Conservation (phyloP, 129 eudicot genomes). For the Apium graveolens region DNA sequence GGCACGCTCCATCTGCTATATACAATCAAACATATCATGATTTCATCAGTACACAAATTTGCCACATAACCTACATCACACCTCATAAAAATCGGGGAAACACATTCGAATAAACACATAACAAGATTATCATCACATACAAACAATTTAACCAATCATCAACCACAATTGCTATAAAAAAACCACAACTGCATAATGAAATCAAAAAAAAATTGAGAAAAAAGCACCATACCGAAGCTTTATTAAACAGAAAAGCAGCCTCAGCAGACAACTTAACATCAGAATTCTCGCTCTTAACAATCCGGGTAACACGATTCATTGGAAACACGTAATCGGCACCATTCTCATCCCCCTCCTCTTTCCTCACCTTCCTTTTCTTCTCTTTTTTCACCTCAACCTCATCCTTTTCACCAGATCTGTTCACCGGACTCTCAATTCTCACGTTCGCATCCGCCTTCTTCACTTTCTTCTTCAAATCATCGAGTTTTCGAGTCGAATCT, state of each 20-base stretch:
- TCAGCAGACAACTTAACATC: conserved; percentile 48
- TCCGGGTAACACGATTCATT: conserved; percentile 51
- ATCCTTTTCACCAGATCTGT: not conserved
- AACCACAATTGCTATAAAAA: not conserved
- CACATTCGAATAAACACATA: not conserved
- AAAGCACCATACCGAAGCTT: conserved; percentile 51
- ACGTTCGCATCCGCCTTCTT: not conserved
- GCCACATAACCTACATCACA: not conserved
- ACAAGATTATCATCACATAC: not conserved
- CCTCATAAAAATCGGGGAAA: too few species aligned
- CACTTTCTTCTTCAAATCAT: not conserved
- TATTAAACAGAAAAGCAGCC: conserved; percentile 62
- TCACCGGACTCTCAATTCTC: not conserved
- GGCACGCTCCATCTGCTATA: too few species aligned
- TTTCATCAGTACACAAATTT: not conserved
- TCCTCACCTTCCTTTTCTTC: not conserved
- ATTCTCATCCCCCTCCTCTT: conserved; percentile 18
- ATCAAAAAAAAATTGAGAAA: not conserved
- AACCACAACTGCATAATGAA: not conserved
- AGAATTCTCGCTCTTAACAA: conserved; percentile 50
- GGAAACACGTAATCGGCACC: conserved; percentile 39
- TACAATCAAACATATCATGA: too few species aligned
- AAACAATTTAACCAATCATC: not conserved
- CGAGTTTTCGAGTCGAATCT: not conserved
- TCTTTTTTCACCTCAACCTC: not conserved